Conservation (phyloP, 2,329 filamentous ascomycete species). For the Penicillium expansum region DNA sequence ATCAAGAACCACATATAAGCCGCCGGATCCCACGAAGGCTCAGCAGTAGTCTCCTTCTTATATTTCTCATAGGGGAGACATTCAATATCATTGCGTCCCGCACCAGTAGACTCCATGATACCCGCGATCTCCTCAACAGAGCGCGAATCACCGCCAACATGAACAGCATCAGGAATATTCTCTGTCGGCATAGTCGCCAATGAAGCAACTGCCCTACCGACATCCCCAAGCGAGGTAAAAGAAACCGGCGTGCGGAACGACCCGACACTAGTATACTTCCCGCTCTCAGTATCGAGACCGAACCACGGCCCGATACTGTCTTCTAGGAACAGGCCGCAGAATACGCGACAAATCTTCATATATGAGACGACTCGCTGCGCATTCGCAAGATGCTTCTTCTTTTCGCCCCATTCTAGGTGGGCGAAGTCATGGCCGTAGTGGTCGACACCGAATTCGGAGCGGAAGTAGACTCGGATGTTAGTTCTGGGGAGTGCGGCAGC, state of each 20-base stretch:
- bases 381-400: conserved; percentile 3
- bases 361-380: conserved; percentile 10
- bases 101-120: too few species aligned
- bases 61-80: too few species aligned
- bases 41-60: too few species aligned
- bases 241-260: conserved; percentile 23
- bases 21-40: too few species aligned
- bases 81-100: too few species aligned
- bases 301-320: conserved; percentile 32
- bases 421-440: conserved; percentile 26
- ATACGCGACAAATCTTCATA: conserved; percentile 2
- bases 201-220: too few species aligned
- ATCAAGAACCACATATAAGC: too few species aligned
- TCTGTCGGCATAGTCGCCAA: too few species aligned
- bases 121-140: too few species aligned
- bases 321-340: conserved; percentile 1
- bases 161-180: too few species aligned
- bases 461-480: conserved; percentile 32
- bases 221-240: too few species aligned
- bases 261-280: conserved; percentile 32
- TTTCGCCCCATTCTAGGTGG: conserved; percentile 9
- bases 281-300: conserved; percentile 27
- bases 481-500: conserved; percentile 24
- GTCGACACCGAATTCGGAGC: conserved; percentile 40
- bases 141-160: too few species aligned